A percentile compares a stretch with the other conserved stretches of the same genome.
Conservation (phyloP, 2,329 filamentous ascomycete species). For the Thielaviopsis populi region DNA sequence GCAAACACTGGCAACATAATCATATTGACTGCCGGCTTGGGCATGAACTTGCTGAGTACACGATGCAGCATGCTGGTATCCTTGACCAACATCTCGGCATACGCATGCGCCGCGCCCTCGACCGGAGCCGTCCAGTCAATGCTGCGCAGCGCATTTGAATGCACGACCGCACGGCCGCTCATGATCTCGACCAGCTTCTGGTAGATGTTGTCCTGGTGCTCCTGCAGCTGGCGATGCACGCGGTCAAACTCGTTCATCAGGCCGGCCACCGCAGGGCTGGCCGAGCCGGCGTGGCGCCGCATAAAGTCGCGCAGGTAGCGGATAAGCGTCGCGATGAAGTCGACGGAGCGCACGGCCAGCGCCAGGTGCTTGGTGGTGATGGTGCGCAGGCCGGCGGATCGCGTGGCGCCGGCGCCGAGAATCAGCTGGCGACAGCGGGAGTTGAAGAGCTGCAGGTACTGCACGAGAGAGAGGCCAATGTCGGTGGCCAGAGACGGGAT, state of each 20-base stretch:
- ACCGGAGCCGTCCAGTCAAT: constrained; percentile 48
- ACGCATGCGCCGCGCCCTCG: constrained; percentile 35
- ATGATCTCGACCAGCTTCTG: constrained; percentile 92
- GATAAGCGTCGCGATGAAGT: constrained; percentile 73
- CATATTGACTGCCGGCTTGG: constrained; percentile 58
- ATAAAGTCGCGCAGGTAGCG: constrained; percentile 87
- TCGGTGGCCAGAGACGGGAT: constrained; percentile 84
- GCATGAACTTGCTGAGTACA: constrained; percentile 67
- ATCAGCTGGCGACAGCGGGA: constrained; percentile 93
- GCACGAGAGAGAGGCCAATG: constrained; percentile 61
- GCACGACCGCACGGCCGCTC: constrained; percentile 57
- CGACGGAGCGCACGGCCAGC: constrained; percentile 74
- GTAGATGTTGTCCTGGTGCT: constrained; percentile 81
- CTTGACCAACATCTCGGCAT: constrained; percentile 77
- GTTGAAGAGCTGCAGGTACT: constrained; percentile 87
- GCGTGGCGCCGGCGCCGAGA: constrained; percentile 80
- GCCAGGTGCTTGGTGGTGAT: constrained; percentile 94
- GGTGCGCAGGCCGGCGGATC: constrained; percentile 79
- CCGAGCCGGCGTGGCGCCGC: constrained; percentile 52
- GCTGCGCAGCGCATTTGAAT: constrained; percentile 58
- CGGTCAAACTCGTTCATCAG: constrained; percentile 80
- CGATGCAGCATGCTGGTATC: constrained; percentile 76
- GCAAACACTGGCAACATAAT: constrained; percentile 79
- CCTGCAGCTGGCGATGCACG: constrained; percentile 65
- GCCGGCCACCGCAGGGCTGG: constrained; percentile 32